Base-by-base conservation (phyloP, 306 rosid genomes). In the Morella rubra region DNA sequence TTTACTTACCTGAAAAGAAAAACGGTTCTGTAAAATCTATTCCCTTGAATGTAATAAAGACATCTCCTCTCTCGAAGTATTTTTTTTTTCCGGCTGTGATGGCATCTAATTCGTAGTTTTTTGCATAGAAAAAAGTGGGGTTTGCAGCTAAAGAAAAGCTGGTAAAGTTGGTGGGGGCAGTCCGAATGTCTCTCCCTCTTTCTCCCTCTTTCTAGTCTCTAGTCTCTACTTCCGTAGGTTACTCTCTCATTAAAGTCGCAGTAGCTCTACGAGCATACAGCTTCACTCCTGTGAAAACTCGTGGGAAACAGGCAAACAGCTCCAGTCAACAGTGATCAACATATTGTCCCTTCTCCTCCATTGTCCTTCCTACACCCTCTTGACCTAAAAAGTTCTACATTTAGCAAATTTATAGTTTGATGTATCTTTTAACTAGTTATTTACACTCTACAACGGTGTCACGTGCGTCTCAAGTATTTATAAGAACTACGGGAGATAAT, bases 121-220 rank as follows among this genome's bases (percentile, higher is more conserved):
- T 52, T 73, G n/a, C 79, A 79, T 40, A 49, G 79, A 75, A 73
- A 84, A 69, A 73, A 74, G 83, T 74, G 13, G 13, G 37, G 14
- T 41, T 70, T 54, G 83, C 79, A 53, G 82, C 74, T 6, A 19
- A 56, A 9, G 24, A 54, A 80, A 87, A 85, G 90, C 86, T 82
- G 92, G 81, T 73, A 87, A 86, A 93, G 92, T 74, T 45, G 58
- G 96, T 91, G 98, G 96, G 96, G 97, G 90, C 98, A 91, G 87
- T 91, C 96, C 94, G 93, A 90, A 93, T 93, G 96, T 90, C 97
- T 90, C 93, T 76, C 83, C 84, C 70, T 41, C 78, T 80, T 72
- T 76, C 81, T 74, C 71, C 27, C 78, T 75, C 72, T 79, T 71
- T 74, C 76, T 77, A 60, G 46, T 50, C 85, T 81, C 79, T 80